These are phyloP conservation scores for Chrysanthemum lavandulifolium DNA, from an alignment of 129 eudicot genomes.

Conservation along the genomic window DNA sequence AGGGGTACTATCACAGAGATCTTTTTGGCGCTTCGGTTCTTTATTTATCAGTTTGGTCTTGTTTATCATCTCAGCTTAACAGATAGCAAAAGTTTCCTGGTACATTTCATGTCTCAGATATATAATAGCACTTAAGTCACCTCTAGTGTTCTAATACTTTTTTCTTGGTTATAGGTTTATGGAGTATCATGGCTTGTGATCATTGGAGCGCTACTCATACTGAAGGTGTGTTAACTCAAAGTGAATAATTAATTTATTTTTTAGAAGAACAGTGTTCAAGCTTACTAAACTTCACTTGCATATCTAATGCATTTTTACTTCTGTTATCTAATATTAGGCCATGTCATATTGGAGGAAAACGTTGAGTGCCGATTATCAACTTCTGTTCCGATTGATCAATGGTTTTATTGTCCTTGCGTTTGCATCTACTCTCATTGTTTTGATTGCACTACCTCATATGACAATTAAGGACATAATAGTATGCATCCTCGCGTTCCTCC, in stretches of 20 bases:
- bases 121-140: neutral
- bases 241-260: neutral
- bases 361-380: conserved; percentile 66
- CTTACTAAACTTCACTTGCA: neutral
- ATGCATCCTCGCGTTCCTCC: conserved; percentile 86
- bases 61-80: conserved; percentile 83
- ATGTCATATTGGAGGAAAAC: conserved; percentile 60
- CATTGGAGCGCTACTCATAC: conserved; percentile 44
- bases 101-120: neutral
- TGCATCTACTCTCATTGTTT: conserved; percentile 41
- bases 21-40: conserved; percentile 71
- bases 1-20: conserved; percentile 74
- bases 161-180: conserved; percentile 56
- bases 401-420: conserved; percentile 62
- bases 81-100: neutral
- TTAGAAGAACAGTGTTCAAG: neutral
- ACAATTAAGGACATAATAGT: conserved; percentile 61
- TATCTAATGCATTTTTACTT: neutral
- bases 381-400: conserved; percentile 68
- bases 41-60: conserved; percentile 85
- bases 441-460: conserved; percentile 65
- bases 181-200: conserved; percentile 84
- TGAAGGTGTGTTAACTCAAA: conserved; percentile 55
- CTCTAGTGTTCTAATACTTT: conserved; percentile 7
- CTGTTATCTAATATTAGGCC: conserved; percentile 38